phyloP scores from a whole-genome alignment of 345 rosid species.

The Atalantia buxifolia region DNA sequence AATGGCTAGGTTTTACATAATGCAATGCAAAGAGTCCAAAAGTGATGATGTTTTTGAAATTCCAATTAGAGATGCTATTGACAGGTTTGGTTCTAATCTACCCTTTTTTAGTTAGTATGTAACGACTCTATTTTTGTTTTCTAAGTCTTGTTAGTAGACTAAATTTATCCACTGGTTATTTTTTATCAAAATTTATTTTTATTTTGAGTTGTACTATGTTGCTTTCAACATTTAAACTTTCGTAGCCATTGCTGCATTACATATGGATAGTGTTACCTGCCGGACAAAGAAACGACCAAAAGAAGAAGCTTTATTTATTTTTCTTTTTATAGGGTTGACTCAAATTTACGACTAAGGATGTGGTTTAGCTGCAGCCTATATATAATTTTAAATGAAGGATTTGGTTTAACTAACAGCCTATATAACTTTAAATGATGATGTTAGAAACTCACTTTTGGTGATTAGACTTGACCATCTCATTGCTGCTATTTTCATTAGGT shows the following conservation, averaged over 20 bases:
- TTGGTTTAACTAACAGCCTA: too few species aligned
- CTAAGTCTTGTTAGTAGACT: not conserved
- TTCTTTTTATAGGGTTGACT: not conserved
- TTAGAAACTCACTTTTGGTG: not conserved
- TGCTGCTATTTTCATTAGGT: too few species aligned
- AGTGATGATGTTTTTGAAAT: constrained; percentile 16
- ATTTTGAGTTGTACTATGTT: not conserved
- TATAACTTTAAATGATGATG: not conserved
- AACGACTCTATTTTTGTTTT: not conserved
- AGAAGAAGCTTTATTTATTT: not conserved
- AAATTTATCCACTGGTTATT: not conserved
- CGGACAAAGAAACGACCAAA: not conserved
- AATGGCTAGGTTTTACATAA: constrained; percentile 41
- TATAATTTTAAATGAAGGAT: too few species aligned
- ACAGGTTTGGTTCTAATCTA: constrained; percentile 33
- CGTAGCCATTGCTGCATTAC: not conserved
- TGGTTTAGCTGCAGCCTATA: not conserved
- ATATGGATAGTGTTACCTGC: not conserved
- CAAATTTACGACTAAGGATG: not conserved
- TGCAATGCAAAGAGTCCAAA: constrained; percentile 38
- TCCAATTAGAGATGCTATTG: constrained; percentile 39
- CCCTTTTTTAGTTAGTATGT: not conserved
- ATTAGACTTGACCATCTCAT: too few species aligned
- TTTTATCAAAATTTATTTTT: not conserved
- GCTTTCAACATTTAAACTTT: not conserved